Evolutionary conservation across 1,284 basidiomycete species (phyloP).

Genomic region (Pseudozyma sp.): DNA sequence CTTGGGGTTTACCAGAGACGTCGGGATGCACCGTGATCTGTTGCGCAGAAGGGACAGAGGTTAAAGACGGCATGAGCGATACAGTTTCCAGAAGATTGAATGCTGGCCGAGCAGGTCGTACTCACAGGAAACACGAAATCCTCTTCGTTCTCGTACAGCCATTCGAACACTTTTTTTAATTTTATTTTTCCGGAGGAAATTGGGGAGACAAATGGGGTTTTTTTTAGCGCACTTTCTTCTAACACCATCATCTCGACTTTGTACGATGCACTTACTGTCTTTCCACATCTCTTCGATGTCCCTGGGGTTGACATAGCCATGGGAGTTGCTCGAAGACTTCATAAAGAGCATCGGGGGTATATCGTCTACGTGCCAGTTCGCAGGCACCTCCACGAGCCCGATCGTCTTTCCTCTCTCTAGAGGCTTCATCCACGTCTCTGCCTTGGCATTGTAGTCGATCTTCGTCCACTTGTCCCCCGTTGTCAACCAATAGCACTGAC

Average conservation of each 20-base stretch:
- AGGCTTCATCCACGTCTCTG: conserved; percentile 81
- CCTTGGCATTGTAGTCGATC: conserved; percentile 76
- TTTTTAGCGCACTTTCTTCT: too few species aligned
- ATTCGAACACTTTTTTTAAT: conserved; percentile 72
- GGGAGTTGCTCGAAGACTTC: conserved; percentile 76
- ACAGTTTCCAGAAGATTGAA: not conserved
- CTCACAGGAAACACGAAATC: conserved; percentile 77
- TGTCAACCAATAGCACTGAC: conserved; percentile 78
- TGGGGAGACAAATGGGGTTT: too few species aligned
- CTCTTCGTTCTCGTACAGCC: conserved; percentile 77
- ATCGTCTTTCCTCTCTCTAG: conserved; percentile 77
- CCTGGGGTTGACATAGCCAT: conserved; percentile 79
- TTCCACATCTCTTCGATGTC: conserved; percentile 82
- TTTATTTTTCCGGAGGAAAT: too few species aligned
- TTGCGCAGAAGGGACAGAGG: not conserved
- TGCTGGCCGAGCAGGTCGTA: not conserved
- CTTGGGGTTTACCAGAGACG: conserved; percentile 77
- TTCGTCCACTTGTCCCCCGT: conserved; percentile 80
- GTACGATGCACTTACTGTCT: conserved; percentile 70
- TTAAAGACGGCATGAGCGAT: not conserved
- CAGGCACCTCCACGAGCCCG: conserved; percentile 79
- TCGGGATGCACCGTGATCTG: conserved; percentile 80
- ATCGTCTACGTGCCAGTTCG: conserved; percentile 77
- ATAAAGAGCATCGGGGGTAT: conserved; percentile 82
- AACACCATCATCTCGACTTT: too few species aligned